These are phyloP conservation scores for Lodderomyces elongisporus DNA, from an alignment of 1,139 yeast species.

Conservation along the genomic window DNA sequence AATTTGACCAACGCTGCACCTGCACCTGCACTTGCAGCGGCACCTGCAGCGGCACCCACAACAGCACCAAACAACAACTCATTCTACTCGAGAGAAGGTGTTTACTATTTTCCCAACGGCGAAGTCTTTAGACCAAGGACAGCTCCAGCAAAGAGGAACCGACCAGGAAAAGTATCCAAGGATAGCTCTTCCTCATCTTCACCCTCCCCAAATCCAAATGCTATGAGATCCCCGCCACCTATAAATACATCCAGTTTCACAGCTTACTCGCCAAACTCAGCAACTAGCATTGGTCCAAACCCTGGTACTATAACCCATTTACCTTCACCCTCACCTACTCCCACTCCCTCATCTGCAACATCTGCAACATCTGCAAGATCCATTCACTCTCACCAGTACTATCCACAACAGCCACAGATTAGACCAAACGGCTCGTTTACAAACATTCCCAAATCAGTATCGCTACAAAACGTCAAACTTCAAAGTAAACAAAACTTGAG, in stretches of 20 bases:
- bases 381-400: slow-evolving; percentile 1
- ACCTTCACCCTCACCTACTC: slow-evolving; percentile 1
- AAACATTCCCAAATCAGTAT: slow-evolving; percentile 15
- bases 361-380: slow-evolving; percentile 1
- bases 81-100: slow-evolving; percentile 10
- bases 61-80: slow-evolving; percentile 2
- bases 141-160: slow-evolving; percentile 32
- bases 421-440: slow-evolving; percentile 9
- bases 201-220: slow-evolving; percentile 1
- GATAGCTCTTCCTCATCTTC: too few species aligned
- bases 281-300: slow-evolving; percentile 1
- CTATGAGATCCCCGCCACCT: background rate
- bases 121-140: slow-evolving; percentile 48
- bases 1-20: background rate
- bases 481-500: slow-evolving; percentile 21
- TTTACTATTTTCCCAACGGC: slow-evolving; percentile 50
- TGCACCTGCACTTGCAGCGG: slow-evolving; percentile 1
- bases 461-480: slow-evolving; percentile 20
- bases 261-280: background rate
- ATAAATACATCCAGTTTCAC: background rate
- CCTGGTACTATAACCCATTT: background rate
- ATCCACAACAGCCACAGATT: background rate
- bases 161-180: slow-evolving; percentile 27
- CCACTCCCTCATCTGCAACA: slow-evolving; percentile 1
- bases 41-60: background rate